Base-by-base conservation (phyloP, 2,329 filamentous ascomycete species). In the Coccinonectria pachysandricola region DNA sequence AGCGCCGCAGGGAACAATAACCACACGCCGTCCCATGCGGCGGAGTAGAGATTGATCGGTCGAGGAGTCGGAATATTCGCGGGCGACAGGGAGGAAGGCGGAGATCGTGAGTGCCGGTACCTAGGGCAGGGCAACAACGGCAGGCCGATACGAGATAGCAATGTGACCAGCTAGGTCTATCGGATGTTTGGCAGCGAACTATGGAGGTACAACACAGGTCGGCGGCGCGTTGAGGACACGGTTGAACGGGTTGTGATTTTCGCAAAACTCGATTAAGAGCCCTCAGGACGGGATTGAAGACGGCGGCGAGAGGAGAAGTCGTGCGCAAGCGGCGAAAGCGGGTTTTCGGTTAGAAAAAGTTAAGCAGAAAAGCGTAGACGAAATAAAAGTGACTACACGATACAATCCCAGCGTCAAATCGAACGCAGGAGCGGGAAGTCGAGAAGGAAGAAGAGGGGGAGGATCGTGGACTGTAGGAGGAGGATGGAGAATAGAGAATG, bases 401-500 rank as follows among this genome's bases (percentile, higher is more conserved):
- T 39, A 40, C 37, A 43, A 42, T 40, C 34, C 24, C 24, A 32
- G 32, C 30, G 34, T 26, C n/a, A n/a, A n/a, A n/a, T n/a, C n/a
- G n/a, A n/a, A n/a, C n/a, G n/a, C n/a, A n/a, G n/a, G n/a, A n/a
- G n/a, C n/a, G n/a, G n/a, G n/a, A n/a, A n/a, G 27, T 16, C 24
- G 23, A 34, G 26, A 27, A 24, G 34, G 36, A 38, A 39, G 33
- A 40, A 33, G 42, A 25, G 36, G 36, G 33, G 39, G 32, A 37
- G 39, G 43, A 49, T 54, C 47, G 46, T 49, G 46, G 48, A 48
- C 36, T 39, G 46, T 37, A 45, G 43, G 46, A 47, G 43, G 46
- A 50, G 44, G n/a, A n/a, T n/a, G n/a, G n/a, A n/a, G n/a, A n/a
- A n/a, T n/a, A n/a, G n/a, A n/a, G n/a, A n/a, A n/a, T 43, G 48